phyloP scores from a whole-genome alignment of 2,329 filamentous ascomycete genomes.

The Aspergillus versicolor region DNA sequence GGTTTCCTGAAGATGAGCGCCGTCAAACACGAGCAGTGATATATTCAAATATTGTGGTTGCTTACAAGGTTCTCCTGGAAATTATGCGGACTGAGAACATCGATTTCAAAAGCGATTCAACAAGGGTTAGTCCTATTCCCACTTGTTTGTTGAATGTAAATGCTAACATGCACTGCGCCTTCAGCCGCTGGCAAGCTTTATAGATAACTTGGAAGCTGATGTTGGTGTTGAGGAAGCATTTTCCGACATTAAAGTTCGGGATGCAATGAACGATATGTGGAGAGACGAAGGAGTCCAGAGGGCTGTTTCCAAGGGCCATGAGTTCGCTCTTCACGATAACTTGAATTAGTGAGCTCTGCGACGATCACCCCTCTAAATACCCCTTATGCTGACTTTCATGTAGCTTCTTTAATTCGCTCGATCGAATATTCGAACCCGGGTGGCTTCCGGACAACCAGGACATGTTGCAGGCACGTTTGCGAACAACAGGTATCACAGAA shows the following conservation, averaged over 20 bases:
- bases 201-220: conserved; percentile 73
- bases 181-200: conserved; percentile 74
- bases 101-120: conserved; percentile 73
- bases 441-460: conserved; percentile 94
- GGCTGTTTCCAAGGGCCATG: conserved; percentile 91
- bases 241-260: conserved; percentile 62
- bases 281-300: conserved; percentile 76
- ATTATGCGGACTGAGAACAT: conserved; percentile 86
- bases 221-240: conserved; percentile 79
- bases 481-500: conserved; percentile 94
- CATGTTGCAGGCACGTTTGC: conserved; percentile 81
- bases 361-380: not conserved
- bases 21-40: conserved; percentile 94
- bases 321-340: conserved; percentile 95
- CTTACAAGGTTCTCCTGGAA: conserved; percentile 84
- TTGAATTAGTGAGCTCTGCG: conserved; percentile 72
- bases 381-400: not conserved
- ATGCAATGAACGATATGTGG: conserved; percentile 82
- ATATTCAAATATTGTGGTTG: conserved; percentile 90
- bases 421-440: conserved; percentile 70
- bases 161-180: conserved; percentile 13
- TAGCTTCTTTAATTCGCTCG: conserved; percentile 80
- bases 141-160: not conserved
- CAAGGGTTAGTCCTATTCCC: conserved; percentile 61
- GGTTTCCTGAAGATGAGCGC: conserved; percentile 85